Conservation (phyloP, 2,329 filamentous ascomycete species). For the Rhinocladiella mackenziei region DNA sequence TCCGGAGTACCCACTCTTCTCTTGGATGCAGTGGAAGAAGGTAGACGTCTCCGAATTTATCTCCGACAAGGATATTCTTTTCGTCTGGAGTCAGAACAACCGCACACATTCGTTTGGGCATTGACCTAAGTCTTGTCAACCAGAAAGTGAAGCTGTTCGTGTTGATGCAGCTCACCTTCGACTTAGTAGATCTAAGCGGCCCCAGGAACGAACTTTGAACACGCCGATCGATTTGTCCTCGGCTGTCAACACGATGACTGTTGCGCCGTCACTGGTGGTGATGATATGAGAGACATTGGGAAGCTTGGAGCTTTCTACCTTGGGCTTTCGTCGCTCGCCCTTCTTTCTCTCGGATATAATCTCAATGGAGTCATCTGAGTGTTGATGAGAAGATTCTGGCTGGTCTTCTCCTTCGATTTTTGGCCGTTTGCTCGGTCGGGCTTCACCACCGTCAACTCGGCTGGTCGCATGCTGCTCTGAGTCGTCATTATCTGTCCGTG, state of each 20-base stretch:
- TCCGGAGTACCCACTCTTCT: conserved; percentile 38
- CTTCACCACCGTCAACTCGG: conserved; percentile 31
- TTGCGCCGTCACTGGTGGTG: conserved; percentile 58
- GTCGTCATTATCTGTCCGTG: conserved; percentile 31
- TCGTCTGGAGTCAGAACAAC: conserved; percentile 66
- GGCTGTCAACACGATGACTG: conserved; percentile 75
- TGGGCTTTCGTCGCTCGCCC: conserved; percentile 24
- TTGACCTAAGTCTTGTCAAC: conserved; percentile 53
- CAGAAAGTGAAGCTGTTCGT: background rate
- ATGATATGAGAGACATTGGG: conserved; percentile 66
- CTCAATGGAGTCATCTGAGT: conserved; percentile 29
- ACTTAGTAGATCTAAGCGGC: conserved; percentile 61
- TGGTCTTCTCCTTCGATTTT: conserved; percentile 33
- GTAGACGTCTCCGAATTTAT: conserved; percentile 98
- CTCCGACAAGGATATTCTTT: conserved; percentile 71
- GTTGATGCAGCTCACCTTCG: conserved; percentile 55
- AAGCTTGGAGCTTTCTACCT: conserved; percentile 21
- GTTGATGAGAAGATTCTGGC: conserved; percentile 19
- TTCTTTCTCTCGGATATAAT: conserved; percentile 29
- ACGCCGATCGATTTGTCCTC: conserved; percentile 90
- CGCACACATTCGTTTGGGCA: conserved; percentile 86
- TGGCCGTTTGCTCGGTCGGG: conserved; percentile 44
- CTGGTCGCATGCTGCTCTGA: conserved; percentile 31
- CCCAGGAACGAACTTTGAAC: conserved; percentile 62
- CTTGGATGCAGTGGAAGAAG: conserved; percentile 66